These are phyloP conservation scores for Populus ilicifolia DNA, from an alignment of 345 rosid species.

Conservation along the genomic window DNA sequence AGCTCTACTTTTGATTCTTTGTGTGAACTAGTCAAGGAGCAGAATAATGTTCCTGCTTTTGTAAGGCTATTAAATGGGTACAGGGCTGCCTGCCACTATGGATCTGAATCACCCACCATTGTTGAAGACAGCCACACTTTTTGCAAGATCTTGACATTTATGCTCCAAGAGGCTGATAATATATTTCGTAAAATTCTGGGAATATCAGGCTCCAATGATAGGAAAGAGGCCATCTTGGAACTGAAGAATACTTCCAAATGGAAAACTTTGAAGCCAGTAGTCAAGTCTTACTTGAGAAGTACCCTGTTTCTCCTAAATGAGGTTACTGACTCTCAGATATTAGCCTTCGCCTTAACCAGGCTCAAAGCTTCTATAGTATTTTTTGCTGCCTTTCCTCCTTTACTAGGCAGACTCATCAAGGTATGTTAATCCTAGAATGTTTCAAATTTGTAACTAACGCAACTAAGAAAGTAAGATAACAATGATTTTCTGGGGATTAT, in stretches of 20 bases:
- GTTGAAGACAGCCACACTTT: slow-evolving; percentile 42
- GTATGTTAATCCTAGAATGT: slow-evolving; percentile 28
- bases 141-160: slow-evolving; percentile 51
- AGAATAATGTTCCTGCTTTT: slow-evolving; percentile 56
- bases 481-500: neutral
- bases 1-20: slow-evolving; percentile 43
- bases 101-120: slow-evolving; percentile 45
- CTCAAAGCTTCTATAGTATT: slow-evolving; percentile 54
- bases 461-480: neutral
- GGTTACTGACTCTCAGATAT: slow-evolving; percentile 57
- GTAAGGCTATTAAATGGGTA: slow-evolving; percentile 61
- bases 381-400: slow-evolving; percentile 62
- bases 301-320: slow-evolving; percentile 65
- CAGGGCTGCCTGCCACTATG: slow-evolving; percentile 74
- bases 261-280: slow-evolving; percentile 61
- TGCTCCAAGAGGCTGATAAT: slow-evolving; percentile 65
- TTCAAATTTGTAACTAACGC: neutral
- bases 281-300: slow-evolving; percentile 72
- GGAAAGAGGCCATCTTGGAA: slow-evolving; percentile 57
- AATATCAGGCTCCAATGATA: slow-evolving; percentile 46
- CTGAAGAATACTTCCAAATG: slow-evolving; percentile 63
- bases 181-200: slow-evolving; percentile 58
- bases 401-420: slow-evolving; percentile 64
- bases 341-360: slow-evolving; percentile 49
- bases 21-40: slow-evolving; percentile 48